Evolutionary conservation across 1,284 basidiomycete genomes (phyloP).

Genomic region (Leccinum olivaceoglutinosum): DNA sequence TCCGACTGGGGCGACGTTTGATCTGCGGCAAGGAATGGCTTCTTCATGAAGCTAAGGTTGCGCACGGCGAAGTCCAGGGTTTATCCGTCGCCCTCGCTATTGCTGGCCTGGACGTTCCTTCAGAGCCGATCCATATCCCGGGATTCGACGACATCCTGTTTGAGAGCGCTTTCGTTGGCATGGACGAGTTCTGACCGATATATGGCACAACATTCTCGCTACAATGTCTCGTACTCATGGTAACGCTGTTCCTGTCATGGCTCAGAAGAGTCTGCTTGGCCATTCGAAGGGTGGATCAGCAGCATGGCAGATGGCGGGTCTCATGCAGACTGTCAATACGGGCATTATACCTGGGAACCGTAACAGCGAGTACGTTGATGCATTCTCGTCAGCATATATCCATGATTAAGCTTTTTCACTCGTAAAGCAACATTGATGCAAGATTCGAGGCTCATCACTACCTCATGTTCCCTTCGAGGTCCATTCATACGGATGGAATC

Average conservation of each 20-base stretch:
- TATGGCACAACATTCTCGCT: constrained; percentile 93
- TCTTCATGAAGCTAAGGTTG: too few relatives aligned
- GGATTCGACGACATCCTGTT: too few relatives aligned
- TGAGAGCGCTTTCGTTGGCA: too few relatives aligned
- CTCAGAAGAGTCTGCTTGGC: constrained; percentile 94
- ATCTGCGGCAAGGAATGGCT: too few relatives aligned
- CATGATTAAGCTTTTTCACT: constrained; percentile 5
- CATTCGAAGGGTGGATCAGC: constrained; percentile 97
- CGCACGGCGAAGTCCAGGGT: too few relatives aligned
- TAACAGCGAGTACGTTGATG: constrained; percentile 75
- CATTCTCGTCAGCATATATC: constrained; percentile 19
- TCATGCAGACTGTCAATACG: constrained; percentile 81
- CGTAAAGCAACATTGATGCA: constrained; percentile 81
- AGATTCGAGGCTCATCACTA: constrained; percentile 87
- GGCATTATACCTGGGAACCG: constrained; percentile 96
- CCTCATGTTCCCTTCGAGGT: constrained; percentile 96
- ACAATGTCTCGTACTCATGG: constrained; percentile 85
- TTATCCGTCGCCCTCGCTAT: too few relatives aligned
- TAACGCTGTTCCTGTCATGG: constrained; percentile 94
- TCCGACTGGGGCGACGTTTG: too few relatives aligned
- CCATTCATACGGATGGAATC: constrained; percentile 90
- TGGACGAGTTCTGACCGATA: constrained; percentile 42
- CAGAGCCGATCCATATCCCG: too few relatives aligned
- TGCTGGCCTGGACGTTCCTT: too few relatives aligned
- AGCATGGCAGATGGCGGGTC: constrained; percentile 94